Evolutionary conservation across 2,329 filamentous ascomycete species (phyloP).

Genomic region (Pestalotiopsis sp.): DNA sequence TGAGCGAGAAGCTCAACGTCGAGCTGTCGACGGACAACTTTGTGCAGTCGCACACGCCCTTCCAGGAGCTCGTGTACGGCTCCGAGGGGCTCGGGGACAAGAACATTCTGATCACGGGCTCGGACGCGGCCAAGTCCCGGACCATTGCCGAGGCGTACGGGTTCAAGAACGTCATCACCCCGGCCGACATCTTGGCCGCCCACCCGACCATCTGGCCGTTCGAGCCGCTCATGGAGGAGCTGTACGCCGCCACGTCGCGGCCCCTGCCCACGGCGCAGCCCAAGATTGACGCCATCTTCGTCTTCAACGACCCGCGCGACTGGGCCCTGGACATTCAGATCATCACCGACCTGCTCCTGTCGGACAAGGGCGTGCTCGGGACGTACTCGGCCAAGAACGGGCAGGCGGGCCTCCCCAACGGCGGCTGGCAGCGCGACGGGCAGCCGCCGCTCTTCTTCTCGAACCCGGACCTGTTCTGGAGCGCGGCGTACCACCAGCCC

Average conservation of each 20-base stretch:
- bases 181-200: constrained; percentile 77
- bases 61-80: constrained; percentile 69
- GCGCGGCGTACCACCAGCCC: constrained; percentile 80
- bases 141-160: constrained; percentile 77
- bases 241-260: constrained; percentile 61
- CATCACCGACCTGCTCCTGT: constrained; percentile 81
- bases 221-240: constrained; percentile 63
- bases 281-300: constrained; percentile 87
- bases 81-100: constrained; percentile 58
- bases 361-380: constrained; percentile 75
- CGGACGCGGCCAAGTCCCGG: constrained; percentile 67
- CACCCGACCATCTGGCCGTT: constrained; percentile 85
- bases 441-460: constrained; percentile 86
- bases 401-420: constrained; percentile 63
- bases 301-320: constrained; percentile 95
- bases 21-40: constrained; percentile 70
- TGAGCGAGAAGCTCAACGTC: constrained; percentile 67
- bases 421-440: constrained; percentile 79
- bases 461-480: constrained; percentile 90
- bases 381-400: constrained; percentile 78
- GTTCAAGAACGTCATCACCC: constrained; percentile 81
- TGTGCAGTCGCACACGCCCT: constrained; percentile 90
- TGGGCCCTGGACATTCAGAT: constrained; percentile 91
- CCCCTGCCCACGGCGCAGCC: constrained; percentile 57
- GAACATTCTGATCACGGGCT: constrained; percentile 76